These are phyloP conservation scores for Wallacemonas sp. DNA, from an alignment of 208 protist species.

Conservation along the genomic window DNA sequence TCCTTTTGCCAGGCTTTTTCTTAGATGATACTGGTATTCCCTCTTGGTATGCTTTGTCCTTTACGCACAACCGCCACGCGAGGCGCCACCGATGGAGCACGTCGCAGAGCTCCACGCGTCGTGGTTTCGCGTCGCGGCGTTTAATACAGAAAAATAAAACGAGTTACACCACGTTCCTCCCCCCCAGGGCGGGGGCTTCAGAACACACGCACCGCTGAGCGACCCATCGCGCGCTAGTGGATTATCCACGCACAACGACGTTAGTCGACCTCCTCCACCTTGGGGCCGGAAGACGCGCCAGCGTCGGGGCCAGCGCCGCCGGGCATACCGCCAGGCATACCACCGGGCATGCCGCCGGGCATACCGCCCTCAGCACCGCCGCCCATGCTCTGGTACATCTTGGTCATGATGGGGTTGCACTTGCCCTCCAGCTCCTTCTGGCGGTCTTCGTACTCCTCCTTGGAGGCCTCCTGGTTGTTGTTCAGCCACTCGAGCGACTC, in stretches of 20 bases:
- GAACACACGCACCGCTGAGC: background rate
- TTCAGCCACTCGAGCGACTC: constrained; percentile 95
- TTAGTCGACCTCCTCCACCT: constrained; percentile 60
- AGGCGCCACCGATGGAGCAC: background rate
- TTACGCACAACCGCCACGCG: background rate
- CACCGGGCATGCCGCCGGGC: constrained; percentile 17
- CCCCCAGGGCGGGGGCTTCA: background rate
- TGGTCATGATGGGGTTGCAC: constrained; percentile 96
- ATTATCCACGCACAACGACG: background rate
- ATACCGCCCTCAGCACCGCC: constrained; percentile 23
- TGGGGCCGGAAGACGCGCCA: constrained; percentile 30
- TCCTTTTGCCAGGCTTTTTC: no score
- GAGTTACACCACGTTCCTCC: background rate
- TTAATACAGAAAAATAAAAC: background rate
- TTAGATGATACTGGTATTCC: no score
- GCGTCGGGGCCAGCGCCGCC: constrained; percentile 38
- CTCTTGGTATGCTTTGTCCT: no score
- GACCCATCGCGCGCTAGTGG: background rate
- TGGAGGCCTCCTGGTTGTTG: constrained; percentile 92
- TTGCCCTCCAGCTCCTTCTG: constrained; percentile 92
- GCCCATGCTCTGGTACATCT: constrained; percentile 68
- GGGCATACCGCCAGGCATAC: constrained; percentile 19
- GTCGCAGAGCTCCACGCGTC: background rate
- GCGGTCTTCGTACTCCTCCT: constrained; percentile 93
- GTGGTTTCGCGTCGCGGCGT: background rate